Evolutionary conservation across 768 basidiomycete species (phyloP).

Genomic region (Boletus reticuloceps): DNA sequence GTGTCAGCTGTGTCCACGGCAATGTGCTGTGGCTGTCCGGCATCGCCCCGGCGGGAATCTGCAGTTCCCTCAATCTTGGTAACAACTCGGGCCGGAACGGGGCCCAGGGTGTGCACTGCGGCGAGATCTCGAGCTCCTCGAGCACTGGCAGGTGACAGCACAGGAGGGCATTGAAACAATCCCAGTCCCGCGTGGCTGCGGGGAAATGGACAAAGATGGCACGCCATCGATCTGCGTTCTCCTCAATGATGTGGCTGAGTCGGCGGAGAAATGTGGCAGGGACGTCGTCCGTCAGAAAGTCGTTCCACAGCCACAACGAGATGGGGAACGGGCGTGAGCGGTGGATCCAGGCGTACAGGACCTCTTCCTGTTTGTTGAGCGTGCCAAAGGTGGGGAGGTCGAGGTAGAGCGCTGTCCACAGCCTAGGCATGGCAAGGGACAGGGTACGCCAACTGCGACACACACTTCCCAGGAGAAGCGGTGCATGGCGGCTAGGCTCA

Average conservation of each 20-base stretch:
- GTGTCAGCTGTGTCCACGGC: conserved; percentile 32
- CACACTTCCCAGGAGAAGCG: conserved; percentile 28
- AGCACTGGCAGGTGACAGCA: conserved; percentile 23
- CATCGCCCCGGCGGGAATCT: conserved; percentile 32
- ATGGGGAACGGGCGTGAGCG: conserved; percentile 26
- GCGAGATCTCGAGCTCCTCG: conserved; percentile 33
- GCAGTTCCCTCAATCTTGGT: conserved; percentile 23
- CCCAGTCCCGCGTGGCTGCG: conserved; percentile 28
- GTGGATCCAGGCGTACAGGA: conserved; percentile 26
- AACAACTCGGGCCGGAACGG: conserved; percentile 28
- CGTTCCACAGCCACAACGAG: conserved; percentile 31
- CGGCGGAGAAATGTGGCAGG: conserved; percentile 24
- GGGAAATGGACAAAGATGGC: conserved; percentile 33
- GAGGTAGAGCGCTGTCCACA: conserved; percentile 33
- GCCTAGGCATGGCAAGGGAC: conserved; percentile 27
- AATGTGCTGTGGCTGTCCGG: conserved; percentile 31
- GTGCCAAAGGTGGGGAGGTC: conserved; percentile 25
- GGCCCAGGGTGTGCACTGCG: conserved; percentile 31
- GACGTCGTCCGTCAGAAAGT: conserved; percentile 33
- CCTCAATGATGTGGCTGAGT: conserved; percentile 15
- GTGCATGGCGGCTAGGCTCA: conserved; percentile 29
- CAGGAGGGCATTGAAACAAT: conserved; percentile 24
- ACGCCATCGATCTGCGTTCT: conserved; percentile 28
- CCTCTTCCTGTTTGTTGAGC: conserved; percentile 23
- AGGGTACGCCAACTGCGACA: conserved; percentile 29